A percentile compares a stretch with the other conserved stretches of the same genome.
phyloP scores from a whole-genome alignment of 2,329 filamentous ascomycete genomes.

The Colletotrichum endophyticum region DNA sequence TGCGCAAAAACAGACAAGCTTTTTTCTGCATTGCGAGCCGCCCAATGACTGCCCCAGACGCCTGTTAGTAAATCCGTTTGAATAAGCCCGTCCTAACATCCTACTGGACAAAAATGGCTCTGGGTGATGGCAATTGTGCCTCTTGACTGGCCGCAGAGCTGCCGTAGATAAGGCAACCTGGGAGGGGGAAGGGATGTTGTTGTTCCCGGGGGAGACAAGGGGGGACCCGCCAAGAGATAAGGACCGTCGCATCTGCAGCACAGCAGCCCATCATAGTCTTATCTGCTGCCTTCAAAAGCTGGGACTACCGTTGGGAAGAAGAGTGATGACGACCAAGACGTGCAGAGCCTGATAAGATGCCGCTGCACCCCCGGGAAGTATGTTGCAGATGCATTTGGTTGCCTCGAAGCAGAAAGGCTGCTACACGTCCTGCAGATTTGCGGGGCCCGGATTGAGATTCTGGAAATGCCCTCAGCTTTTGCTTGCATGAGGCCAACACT shows the following conservation, averaged over 20 bases:
- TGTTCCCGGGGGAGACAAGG: background rate
- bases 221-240: slow-evolving; percentile 20
- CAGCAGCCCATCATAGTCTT: background rate
- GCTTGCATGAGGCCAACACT: background rate
- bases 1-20: slow-evolving; percentile 4
- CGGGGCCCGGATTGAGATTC: background rate
- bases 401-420: slow-evolving; percentile 8
- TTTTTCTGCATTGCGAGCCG: background rate
- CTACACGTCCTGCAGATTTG: slow-evolving; percentile 11
- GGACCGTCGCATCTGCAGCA: background rate
- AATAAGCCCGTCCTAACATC: background rate
- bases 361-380: background rate
- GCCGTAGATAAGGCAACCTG: slow-evolving; percentile 2
- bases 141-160: background rate
- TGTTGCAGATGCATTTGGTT: background rate
- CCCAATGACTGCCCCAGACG: background rate
- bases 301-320: background rate
- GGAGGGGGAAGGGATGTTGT: background rate
- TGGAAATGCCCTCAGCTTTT: background rate
- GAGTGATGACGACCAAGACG: background rate
- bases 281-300: background rate
- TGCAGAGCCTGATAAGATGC: slow-evolving; percentile 3
- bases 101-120: background rate
- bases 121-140: background rate
- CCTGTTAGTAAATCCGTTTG: background rate